These are phyloP conservation scores for Thalassiosira hispida DNA, from an alignment of 352 stramenopile species.

Conservation along the genomic window DNA sequence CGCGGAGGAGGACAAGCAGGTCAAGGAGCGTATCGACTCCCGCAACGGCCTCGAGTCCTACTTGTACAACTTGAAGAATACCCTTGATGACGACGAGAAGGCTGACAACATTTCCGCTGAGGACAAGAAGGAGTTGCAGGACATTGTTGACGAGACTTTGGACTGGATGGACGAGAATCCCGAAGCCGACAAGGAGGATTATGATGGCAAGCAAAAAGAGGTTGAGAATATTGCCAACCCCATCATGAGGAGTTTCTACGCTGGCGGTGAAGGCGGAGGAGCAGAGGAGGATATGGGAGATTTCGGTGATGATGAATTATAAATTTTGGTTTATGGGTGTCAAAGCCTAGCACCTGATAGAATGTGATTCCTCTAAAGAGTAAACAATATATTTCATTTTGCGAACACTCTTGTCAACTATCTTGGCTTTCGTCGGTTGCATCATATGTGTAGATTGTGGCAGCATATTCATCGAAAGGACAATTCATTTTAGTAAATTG, in stretches of 20 bases:
- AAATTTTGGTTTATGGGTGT: conserved; percentile 5
- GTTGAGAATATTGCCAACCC: conserved; percentile 97
- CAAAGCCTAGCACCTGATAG: conserved; percentile 1
- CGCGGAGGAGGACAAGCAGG: conserved; percentile 96
- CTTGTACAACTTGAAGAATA: conserved; percentile 85
- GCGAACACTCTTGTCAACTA: no score
- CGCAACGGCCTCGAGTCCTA: conserved; percentile 97
- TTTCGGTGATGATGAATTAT: conserved; percentile 66
- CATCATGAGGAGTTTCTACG: conserved; percentile 98
- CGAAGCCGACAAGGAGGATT: conserved; percentile 97
- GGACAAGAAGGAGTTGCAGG: conserved; percentile 87
- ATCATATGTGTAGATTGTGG: no score
- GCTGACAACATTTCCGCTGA: conserved; percentile 94
- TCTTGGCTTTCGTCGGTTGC: no score
- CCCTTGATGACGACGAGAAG: conserved; percentile 89
- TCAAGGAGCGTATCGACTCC: conserved; percentile 95
- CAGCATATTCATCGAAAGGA: no score
- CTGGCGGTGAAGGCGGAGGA: conserved; percentile 81
- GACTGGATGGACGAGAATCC: conserved; percentile 99
- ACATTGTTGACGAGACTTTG: conserved; percentile 95
- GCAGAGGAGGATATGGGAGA: conserved; percentile 89
- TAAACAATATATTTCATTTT: conserved; percentile 31
- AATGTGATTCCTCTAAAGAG: background rate
- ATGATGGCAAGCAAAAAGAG: conserved; percentile 97
- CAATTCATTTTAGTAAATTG: no score